These are phyloP conservation scores for Ambrosiella beaveri DNA, from an alignment of 2,329 filamentous ascomycete genomes.

Conservation along the genomic window DNA sequence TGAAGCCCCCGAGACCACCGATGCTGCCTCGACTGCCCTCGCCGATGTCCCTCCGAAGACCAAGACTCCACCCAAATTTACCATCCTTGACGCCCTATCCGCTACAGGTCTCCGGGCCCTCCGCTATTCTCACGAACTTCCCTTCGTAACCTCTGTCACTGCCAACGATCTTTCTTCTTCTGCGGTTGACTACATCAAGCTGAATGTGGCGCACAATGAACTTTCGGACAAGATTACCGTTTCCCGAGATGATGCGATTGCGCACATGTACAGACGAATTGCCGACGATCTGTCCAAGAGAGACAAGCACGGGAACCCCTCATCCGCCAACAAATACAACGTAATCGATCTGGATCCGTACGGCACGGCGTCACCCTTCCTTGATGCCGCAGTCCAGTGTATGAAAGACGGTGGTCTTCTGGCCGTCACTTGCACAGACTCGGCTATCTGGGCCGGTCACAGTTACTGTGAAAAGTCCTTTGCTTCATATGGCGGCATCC, in stretches of 20 bases:
- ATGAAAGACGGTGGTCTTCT: constrained; percentile 70
- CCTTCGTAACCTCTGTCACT: constrained; percentile 63
- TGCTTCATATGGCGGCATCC: constrained; percentile 80
- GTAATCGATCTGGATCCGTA: constrained; percentile 96
- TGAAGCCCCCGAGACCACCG: background rate
- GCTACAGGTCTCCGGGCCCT: constrained; percentile 83
- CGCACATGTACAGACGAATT: constrained; percentile 71
- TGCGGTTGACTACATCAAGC: constrained; percentile 63
- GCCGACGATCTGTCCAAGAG: constrained; percentile 32
- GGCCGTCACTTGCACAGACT: constrained; percentile 92
- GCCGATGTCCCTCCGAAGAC: constrained; percentile 21
- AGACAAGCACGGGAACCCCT: constrained; percentile 23
- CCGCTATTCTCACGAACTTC: constrained; percentile 80
- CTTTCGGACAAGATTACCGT: constrained; percentile 54
- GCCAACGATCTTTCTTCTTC: constrained; percentile 75
- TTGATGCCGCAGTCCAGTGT: constrained; percentile 78
- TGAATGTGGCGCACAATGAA: constrained; percentile 72
- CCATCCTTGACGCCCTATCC: constrained; percentile 87
- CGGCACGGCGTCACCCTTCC: constrained; percentile 78
- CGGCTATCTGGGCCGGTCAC: constrained; percentile 83
- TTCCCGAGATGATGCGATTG: constrained; percentile 66
- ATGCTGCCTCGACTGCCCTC: background rate
- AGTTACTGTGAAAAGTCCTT: constrained; percentile 91
- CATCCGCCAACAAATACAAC: constrained; percentile 48
- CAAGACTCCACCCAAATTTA: constrained; percentile 35